Percentiles rank a stretch among this genome's conserved stretches.
These are phyloP conservation scores for Taphrina communis DNA, from an alignment of 1,139 yeast species.

Conservation along the genomic window DNA sequence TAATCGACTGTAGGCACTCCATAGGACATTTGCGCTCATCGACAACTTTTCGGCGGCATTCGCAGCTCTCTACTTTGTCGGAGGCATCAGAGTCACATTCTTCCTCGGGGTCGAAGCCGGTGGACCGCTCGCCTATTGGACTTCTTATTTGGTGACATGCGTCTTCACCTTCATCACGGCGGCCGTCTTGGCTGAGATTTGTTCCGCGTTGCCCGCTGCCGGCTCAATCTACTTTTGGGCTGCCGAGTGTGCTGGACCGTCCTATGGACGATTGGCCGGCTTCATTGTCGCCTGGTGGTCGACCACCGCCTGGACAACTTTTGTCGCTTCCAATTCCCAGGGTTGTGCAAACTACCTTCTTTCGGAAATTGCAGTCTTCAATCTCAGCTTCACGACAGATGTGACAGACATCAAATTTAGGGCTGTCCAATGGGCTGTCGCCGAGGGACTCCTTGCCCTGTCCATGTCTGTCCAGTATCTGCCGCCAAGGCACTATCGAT, in stretches of 20 bases:
- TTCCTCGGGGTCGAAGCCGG: conserved; percentile 47
- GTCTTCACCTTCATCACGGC: conserved; percentile 48
- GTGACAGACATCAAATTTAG: conserved; percentile 47
- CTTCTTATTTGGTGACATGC: conserved; percentile 46
- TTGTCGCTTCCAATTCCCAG: conserved; percentile 48
- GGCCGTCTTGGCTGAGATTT: conserved; percentile 49
- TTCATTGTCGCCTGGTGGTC: conserved; percentile 50
- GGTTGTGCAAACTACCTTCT: conserved; percentile 48
- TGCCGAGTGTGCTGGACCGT: conserved; percentile 48
- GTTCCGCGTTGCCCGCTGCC: conserved; percentile 51
- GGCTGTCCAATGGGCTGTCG: conserved; percentile 49
- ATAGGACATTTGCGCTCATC: conserved; percentile 46
- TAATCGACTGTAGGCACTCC: conserved; percentile 25
- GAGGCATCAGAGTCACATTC: conserved; percentile 48
- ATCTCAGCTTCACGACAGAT: conserved; percentile 45
- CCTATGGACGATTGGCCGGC: conserved; percentile 48
- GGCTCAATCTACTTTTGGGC: conserved; percentile 51
- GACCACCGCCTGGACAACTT: conserved; percentile 49
- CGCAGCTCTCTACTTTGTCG: conserved; percentile 48
- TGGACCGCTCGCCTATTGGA: conserved; percentile 50
- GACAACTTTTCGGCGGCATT: conserved; percentile 49
- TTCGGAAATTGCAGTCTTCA: conserved; percentile 48
- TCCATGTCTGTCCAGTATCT: conserved; percentile 47
- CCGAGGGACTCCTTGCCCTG: conserved; percentile 47
- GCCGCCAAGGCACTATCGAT: conserved; percentile 47